Base-by-base conservation (phyloP, 192 early-diverging fungal species). In the Coemansia sp. region DNA sequence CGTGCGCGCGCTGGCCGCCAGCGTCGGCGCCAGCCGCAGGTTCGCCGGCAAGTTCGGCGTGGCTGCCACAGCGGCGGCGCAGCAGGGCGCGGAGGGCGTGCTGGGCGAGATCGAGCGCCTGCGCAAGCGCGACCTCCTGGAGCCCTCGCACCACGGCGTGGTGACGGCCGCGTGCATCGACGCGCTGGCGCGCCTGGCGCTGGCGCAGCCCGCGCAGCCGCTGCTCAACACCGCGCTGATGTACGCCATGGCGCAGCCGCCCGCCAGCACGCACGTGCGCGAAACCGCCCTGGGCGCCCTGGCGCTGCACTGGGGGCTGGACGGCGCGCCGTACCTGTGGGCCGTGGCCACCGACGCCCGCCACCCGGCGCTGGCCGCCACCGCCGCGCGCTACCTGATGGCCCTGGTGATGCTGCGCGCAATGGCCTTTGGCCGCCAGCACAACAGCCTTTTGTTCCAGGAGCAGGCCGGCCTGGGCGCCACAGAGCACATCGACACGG, bases 141-240 rank as follows among this genome's bases (percentile, higher is more conserved):
- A 89, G n/a, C 88, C 92, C 5, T 90, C 91, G 0, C 91, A 87
- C 64, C 91, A 92, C 55, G 96, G 95, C 52, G 80, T 86, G 0
- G 79, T 98, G 13, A 96, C 93, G 0, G 80, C 86, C 9, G 78
- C 84, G 8, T 93, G 91, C 52, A 61, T 98, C n/a, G 82, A 91
- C 57, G 89, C 86, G 13, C 61, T 86, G 50, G 65, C 84, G 54
- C 84, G 85, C 21, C 85, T 90, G 73, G 68, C 76, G 55, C 55
- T 79, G 56, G 59, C 55, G 50, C 71, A 79, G 85, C 87, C 82
- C 13, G 84, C 15, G 74, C 81, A 50, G 82, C 84, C n/a, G 18
- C 88, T 49, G 68, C 91, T 68, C 81, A 89, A 96, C 64, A 57
- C 92, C 0, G 70, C 67, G 15, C 64, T 89, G 54, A 93, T 95